Evolutionary conservation across 164 flowering plant species (phyloP).

Genomic region (Saururus chinensis): DNA sequence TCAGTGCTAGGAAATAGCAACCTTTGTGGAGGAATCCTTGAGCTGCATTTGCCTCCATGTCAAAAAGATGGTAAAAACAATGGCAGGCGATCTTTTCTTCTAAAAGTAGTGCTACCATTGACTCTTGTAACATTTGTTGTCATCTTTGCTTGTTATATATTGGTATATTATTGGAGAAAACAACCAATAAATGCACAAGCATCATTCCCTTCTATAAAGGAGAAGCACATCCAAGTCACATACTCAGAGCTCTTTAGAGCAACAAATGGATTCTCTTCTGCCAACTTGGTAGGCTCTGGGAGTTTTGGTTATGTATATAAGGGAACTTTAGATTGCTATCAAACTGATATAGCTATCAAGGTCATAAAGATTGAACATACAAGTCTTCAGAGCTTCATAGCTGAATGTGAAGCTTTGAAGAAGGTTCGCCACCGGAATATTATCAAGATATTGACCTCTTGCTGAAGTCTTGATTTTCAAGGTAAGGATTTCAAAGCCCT

Average conservation of each 20-base stretch:
- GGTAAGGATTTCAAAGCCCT: conserved; percentile 25
- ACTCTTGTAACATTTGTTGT: not conserved
- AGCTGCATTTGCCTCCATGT: too few species aligned
- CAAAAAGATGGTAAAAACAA: too few species aligned
- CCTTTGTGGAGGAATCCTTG: too few species aligned
- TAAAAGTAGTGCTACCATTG: not conserved
- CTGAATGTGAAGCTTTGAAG: conserved; percentile 25
- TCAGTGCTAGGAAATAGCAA: too few species aligned
- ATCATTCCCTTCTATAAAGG: not conserved
- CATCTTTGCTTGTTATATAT: not conserved
- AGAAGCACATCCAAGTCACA: not conserved
- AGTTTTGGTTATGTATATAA: too few species aligned
- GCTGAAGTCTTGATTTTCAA: too few species aligned
- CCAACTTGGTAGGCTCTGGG: too few species aligned
- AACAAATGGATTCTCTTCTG: not conserved
- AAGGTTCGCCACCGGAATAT: conserved; percentile 28
- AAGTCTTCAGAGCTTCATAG: conserved; percentile 20
- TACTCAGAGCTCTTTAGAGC: conserved; percentile 2
- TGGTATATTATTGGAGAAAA: too few species aligned
- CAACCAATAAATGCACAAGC: not conserved
- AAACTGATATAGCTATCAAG: conserved; percentile 2
- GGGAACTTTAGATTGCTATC: not conserved
- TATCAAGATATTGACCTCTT: conserved; percentile 21
- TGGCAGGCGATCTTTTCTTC: not conserved
- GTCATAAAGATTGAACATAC: conserved; percentile 14